Evolutionary conservation across 768 basidiomycete species (phyloP).

Genomic region (Boletus rex-veris): DNA sequence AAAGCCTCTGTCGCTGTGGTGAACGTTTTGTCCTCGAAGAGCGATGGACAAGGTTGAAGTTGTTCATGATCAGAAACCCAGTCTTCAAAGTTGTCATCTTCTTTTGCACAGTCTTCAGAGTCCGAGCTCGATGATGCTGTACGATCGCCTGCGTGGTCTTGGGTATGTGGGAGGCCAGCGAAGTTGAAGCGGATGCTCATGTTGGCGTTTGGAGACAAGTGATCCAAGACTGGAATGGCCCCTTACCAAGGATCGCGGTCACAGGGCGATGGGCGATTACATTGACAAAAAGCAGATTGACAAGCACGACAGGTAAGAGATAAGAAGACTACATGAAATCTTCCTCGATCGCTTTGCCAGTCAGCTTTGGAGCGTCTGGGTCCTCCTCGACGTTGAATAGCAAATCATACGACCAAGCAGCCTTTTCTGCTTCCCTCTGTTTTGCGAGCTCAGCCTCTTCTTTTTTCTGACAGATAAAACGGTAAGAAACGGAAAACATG

Average conservation of each 20-base stretch:
- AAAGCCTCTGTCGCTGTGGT: slow-evolving; percentile 57
- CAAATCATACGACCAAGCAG: slow-evolving; percentile 80
- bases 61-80: slow-evolving; percentile 70
- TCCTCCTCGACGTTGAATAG: slow-evolving; percentile 68
- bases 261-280: not conserved
- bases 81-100: slow-evolving; percentile 74
- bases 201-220: not conserved
- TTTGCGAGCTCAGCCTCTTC: slow-evolving; percentile 73
- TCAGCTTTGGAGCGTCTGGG: slow-evolving; percentile 48
- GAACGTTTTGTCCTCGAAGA: slow-evolving; percentile 70
- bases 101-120: slow-evolving; percentile 26
- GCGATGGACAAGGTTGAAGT: slow-evolving; percentile 56
- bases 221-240: not conserved
- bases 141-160: slow-evolving; percentile 10
- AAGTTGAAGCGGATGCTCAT: slow-evolving; percentile 31
- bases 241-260: not conserved
- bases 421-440: slow-evolving; percentile 80
- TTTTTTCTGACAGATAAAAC: slow-evolving; percentile 53
- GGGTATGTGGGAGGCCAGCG: slow-evolving; percentile 4
- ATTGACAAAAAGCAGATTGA: not conserved
- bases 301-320: not conserved
- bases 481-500: not conserved
- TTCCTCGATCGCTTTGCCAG: slow-evolving; percentile 75
- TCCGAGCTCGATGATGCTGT: slow-evolving; percentile 21
- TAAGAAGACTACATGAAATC: slow-evolving; percentile 73